Base-by-base conservation (phyloP, 768 basidiomycete species). In the Dacryopinax primogenitus region DNA sequence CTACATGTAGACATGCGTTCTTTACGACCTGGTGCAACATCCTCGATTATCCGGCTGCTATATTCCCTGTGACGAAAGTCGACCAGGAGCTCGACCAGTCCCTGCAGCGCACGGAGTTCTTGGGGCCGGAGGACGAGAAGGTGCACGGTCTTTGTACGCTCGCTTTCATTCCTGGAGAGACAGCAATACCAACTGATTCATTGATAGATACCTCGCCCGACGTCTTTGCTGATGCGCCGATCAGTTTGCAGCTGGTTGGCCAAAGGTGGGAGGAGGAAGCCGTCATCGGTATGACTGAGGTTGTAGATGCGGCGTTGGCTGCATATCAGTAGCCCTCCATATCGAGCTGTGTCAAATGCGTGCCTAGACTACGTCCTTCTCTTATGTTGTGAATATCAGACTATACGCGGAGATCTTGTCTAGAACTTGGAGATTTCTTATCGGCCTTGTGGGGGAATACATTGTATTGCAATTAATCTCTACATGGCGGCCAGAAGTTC, bases 201-300 rank as follows among this genome's bases (percentile, higher is more conserved):
- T n/a, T 7, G 6, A 3, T 18, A 44, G 41, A 44, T 23, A 18
- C 41, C 41, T 44, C 41, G 7, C 85, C 86, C 0, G 74, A 77
- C 18, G 76, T 71, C 0, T 87, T 81, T 72, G 73, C 72, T 64
- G 80, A 82, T 65, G 84, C 83, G 0, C 88, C 88, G 0, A 76
- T 90, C n/a, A 75, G 77, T 7, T 71, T 90, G 30, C 88, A 90
- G 72, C 71, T 90, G 9, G 77, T 88, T 11, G 86, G 85, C 1
- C 78, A 84, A 44, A 86, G 84, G 3, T 75, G 83, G 66, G 88
- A 90, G 69, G 89, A 90, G 69, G 88, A 90, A 69, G 88, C 83
- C 0, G 81, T 88, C 1, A 80, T 90, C 62, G 80, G 77, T 0
- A 83, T 90, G 81, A 79, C 82, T 3, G 84, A 87, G 69, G 79